phyloP scores from a whole-genome alignment of 73 alveolate species.

The Tetrahymena elliotti region DNA sequence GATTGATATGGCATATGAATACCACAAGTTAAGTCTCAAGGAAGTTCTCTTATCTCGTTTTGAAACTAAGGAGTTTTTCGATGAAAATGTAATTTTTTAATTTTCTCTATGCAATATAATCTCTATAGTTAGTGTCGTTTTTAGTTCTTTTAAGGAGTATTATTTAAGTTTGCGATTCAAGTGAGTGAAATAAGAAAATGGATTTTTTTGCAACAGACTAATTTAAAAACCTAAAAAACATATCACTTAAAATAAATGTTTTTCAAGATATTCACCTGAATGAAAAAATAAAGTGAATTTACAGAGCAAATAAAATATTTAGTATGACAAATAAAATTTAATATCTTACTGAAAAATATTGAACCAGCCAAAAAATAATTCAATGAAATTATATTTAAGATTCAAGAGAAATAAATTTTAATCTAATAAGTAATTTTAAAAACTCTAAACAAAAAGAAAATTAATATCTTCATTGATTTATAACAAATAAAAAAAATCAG shows the following conservation, averaged over 20 bases:
- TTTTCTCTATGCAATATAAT: not conserved
- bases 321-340: not conserved
- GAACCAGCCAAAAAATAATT: not conserved
- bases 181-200: not conserved
- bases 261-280: too few relatives aligned
- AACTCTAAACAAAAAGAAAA: not conserved
- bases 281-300: not conserved
- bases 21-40: not conserved
- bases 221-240: too few relatives aligned
- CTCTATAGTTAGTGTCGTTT: not conserved
- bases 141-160: not conserved
- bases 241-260: too few relatives aligned
- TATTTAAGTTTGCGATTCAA: not conserved
- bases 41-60: not conserved
- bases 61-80: not conserved
- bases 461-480: not conserved
- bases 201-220: not conserved
- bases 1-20: not conserved
- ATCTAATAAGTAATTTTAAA: not conserved
- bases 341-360: not conserved
- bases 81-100: not conserved
- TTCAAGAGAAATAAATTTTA: not conserved
- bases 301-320: too few relatives aligned
- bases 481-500: not conserved
- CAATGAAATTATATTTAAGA: not conserved